Base-by-base conservation (phyloP, 331 rosid species). In the Arachis monticola region DNA sequence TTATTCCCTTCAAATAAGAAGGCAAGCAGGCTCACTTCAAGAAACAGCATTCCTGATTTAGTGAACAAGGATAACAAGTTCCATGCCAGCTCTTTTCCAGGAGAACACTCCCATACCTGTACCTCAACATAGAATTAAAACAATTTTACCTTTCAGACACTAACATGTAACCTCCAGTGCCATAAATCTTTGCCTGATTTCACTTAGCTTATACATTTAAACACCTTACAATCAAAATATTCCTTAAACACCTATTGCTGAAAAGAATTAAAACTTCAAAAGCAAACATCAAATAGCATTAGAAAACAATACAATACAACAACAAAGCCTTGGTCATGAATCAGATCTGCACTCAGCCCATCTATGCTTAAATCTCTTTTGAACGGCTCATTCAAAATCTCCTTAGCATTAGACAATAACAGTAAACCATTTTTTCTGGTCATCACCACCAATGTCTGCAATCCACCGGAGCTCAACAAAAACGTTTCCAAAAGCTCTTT, bases 21-120 rank as follows among this genome's bases (percentile, higher is more conserved):
- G 17, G 99, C 93, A 79, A 94, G 85, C 88, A 94, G 87, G 85
- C 99, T 94, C 46, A 94, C 93, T 92, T 94, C 99, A 77, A 94
- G 84, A 83, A 94, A 94, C 73, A 94, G 86, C 97, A 94, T 90
- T 76, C 97, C 99, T 1, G 96, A 91, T 65, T 93, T 73, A 31
- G 99, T 92, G 81, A 89, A 88, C 81, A 91, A 71, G 55, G 99
- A 85, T 32, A 94, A 67, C 77, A 91, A 67, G 86, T 90, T 88
- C 97, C 99, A 94, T 1, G 87, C 70, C 8, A 84, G 48, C 81
- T 87, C 87, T 76, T 90, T 88, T 67, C 90, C 96, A 68, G 92
- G 63, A 60, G 92, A 64, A 79, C 99, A 94, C 69, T 94, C 97
- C 97, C 95, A 94, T 73, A 81, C 77, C 99, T 94, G 82, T 31